phyloP scores from a whole-genome alignment of 2,329 filamentous ascomycete species.

The Penicillium sp. region DNA sequence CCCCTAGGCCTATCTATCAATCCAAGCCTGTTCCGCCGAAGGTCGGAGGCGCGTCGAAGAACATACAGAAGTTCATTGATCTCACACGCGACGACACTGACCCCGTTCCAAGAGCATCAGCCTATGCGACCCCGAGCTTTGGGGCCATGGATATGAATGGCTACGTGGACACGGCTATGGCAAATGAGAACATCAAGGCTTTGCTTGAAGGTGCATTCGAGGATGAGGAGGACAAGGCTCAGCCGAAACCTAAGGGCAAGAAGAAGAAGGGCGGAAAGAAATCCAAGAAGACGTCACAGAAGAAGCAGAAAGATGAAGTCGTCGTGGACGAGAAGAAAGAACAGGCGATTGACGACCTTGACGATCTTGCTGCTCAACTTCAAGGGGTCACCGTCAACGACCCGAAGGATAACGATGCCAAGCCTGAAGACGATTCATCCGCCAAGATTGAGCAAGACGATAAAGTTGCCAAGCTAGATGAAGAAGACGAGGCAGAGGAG shows the following conservation, averaged over 20 bases:
- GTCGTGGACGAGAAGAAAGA: slow-evolving; percentile 15
- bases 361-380: slow-evolving; percentile 46
- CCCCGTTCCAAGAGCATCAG: slow-evolving; percentile 46
- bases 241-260: slow-evolving; percentile 39
- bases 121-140: slow-evolving; percentile 48
- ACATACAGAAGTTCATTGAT: slow-evolving; percentile 49
- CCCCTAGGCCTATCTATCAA: slow-evolving; percentile 53
- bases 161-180: slow-evolving; percentile 49
- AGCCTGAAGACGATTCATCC: slow-evolving; percentile 44
- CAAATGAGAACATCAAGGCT: slow-evolving; percentile 53
- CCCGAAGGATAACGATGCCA: slow-evolving; percentile 23
- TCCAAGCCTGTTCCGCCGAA: slow-evolving; percentile 45
- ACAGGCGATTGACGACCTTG: slow-evolving; percentile 34
- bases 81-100: slow-evolving; percentile 51
- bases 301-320: slow-evolving; percentile 1
- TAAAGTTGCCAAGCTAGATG: slow-evolving; percentile 23
- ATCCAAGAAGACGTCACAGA: slow-evolving; percentile 11
- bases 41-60: slow-evolving; percentile 43
- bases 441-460: slow-evolving; percentile 63
- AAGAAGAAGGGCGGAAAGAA: slow-evolving; percentile 27
- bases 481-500: slow-evolving; percentile 37
- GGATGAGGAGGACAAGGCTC: slow-evolving; percentile 43
- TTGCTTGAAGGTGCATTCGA: slow-evolving; percentile 52
- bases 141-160: slow-evolving; percentile 55
- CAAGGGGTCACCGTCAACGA: slow-evolving; percentile 43